phyloP scores from a whole-genome alignment of 2,329 filamentous ascomycete species.

The Fusarium proliferatum region DNA sequence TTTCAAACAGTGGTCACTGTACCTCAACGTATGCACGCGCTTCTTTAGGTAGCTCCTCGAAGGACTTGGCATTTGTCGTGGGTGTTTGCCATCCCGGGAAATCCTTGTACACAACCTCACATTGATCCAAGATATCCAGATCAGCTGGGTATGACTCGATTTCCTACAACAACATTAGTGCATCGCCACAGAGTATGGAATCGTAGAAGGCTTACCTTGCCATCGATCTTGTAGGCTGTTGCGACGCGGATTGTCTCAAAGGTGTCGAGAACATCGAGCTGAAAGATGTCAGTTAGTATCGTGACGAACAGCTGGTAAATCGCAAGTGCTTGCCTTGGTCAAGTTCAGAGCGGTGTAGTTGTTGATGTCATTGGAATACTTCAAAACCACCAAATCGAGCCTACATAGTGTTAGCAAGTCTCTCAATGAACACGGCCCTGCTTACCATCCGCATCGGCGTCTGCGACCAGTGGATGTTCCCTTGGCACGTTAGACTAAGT shows the following conservation, averaged over 20 bases:
- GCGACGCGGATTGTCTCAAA: constrained; percentile 81
- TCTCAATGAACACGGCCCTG: neutral
- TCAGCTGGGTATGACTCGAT: constrained; percentile 71
- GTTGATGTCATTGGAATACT: constrained; percentile 59
- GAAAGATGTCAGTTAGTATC: constrained; percentile 5
- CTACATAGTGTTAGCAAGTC: neutral
- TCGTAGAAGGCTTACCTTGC: constrained; percentile 38
- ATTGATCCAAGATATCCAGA: constrained; percentile 65
- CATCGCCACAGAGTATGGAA: neutral
- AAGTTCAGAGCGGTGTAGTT: constrained; percentile 72
- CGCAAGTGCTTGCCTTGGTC: constrained; percentile 55
- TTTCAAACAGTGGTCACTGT: neutral
- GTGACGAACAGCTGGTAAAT: neutral
- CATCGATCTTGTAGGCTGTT: constrained; percentile 70
- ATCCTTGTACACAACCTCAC: constrained; percentile 75
- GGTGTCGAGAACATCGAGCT: constrained; percentile 69
- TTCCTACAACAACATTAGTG: constrained; percentile 20
- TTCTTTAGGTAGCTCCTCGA: constrained; percentile 70
- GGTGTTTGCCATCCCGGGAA: constrained; percentile 76
- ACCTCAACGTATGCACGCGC: constrained; percentile 71
- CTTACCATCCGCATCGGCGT: constrained; percentile 66
- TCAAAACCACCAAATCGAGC: neutral
- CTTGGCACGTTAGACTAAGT: constrained; percentile 29
- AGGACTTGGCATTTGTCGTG: constrained; percentile 70
- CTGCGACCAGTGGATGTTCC: constrained; percentile 66